Evolutionary conservation across 2,329 filamentous ascomycete species (phyloP).

Genomic region (Dothideomycetidae sp.): DNA sequence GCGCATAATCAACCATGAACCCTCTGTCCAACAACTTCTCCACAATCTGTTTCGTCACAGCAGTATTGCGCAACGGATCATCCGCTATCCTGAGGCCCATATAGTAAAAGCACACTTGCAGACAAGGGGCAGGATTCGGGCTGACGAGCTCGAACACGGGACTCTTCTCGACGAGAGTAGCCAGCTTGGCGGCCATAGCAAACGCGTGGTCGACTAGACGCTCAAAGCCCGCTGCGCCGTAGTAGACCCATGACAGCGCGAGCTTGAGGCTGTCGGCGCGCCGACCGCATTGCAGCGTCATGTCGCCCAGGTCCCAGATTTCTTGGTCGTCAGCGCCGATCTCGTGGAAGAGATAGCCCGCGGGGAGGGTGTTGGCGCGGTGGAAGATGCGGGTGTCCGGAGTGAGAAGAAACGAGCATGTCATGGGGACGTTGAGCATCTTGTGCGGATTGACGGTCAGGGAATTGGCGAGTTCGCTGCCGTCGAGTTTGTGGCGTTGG

Average conservation of each 20-base stretch:
- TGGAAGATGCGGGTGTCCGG: constrained; percentile 66
- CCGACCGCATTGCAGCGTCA: constrained; percentile 87
- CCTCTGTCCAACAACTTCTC: constrained; percentile 41
- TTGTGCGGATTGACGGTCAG: constrained; percentile 91
- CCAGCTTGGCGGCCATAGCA: constrained; percentile 54
- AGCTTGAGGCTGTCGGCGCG: constrained; percentile 76
- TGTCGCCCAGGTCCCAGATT: constrained; percentile 77
- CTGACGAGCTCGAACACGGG: constrained; percentile 57
- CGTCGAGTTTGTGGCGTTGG: constrained; percentile 50
- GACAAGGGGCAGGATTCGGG: constrained; percentile 64
- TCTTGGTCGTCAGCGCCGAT: constrained; percentile 25
- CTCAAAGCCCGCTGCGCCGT: constrained; percentile 62
- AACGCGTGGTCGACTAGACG: constrained; percentile 53
- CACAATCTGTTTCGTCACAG: constrained; percentile 41
- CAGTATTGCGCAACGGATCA: constrained; percentile 36
- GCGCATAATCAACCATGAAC: constrained; percentile 57
- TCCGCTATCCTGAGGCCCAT: constrained; percentile 38
- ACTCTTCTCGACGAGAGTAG: constrained; percentile 40
- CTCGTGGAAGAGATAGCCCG: constrained; percentile 52
- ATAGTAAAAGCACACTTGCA: constrained; percentile 93
- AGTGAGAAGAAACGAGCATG: constrained; percentile 77
- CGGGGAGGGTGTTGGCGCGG: constrained; percentile 68
- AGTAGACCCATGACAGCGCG: constrained; percentile 78
- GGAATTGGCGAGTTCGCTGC: constrained; percentile 61
- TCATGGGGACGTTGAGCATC: constrained; percentile 85